Base-by-base conservation (phyloP, 2,329 filamentous ascomycete genomes). In the Aschersonia sp. region DNA sequence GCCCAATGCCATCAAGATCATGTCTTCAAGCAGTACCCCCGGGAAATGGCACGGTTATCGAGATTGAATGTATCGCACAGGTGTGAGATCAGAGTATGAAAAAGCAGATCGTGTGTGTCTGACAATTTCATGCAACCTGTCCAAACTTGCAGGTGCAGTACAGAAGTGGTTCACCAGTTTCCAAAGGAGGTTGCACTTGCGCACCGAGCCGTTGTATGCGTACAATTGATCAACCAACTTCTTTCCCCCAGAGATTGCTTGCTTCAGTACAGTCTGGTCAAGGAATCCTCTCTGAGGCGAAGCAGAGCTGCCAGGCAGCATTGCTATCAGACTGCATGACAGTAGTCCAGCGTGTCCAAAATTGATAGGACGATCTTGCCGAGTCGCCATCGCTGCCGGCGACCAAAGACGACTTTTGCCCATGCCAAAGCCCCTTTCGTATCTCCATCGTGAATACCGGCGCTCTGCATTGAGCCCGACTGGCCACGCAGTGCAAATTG, bases 51-150 rank as follows among this genome's bases (percentile, higher is more conserved):
- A 68, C 66, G 10, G 64, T 67, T 7, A 66, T 68, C 53, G 66
- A 68, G 59, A 68, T 68, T 52, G 65, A 68, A 51, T 68, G 66
- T 53, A 68, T 68, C 55, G 66, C 66, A 4, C 65, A 67, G 52
- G 64, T 49, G 47, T 65, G 51, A 31, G n/a, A 9, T 14, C 31
- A 8, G 42, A 29, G 5, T 22, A 22, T 22, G 35, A 12, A 37
- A 12, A 12, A 8, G 35, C 8, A 9, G 35, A 37, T 9, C 12
- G 35, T 9, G 35, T 12, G 4, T 37, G 12, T 9, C 35, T 37
- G 35, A 37, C 8, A 37, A 3, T 8, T 8, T 12, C 35, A 37
- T 22, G 3, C 22, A 22, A 22, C 22, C 22, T 22, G 22, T 22
- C 22, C 22, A 22, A 22, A 22, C 22, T 22, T 22, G 22, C 22